Conservation (phyloP, 768 basidiomycete genomes). For the Amanita jacksonii region DNA sequence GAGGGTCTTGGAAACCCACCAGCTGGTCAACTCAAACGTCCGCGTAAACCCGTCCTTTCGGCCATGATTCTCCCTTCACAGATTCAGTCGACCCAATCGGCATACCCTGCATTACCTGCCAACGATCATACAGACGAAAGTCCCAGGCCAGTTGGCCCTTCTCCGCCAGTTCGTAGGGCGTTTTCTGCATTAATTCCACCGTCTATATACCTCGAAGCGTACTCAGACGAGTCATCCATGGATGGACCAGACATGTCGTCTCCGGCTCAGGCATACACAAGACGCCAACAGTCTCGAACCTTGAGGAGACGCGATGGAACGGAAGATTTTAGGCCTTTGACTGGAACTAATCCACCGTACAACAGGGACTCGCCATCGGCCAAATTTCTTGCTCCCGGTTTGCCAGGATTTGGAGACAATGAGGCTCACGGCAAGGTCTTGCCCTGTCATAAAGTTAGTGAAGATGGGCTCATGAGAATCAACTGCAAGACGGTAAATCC, state of each 20-base stretch:
- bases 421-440: conserved; percentile 90
- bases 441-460: conserved; percentile 87
- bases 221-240: conserved; percentile 50
- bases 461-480: conserved; percentile 94
- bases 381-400: conserved; percentile 46
- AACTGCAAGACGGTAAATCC: conserved; percentile 60
- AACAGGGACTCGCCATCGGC: conserved; percentile 49
- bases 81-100: conserved; percentile 25
- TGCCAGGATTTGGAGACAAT: conserved; percentile 87
- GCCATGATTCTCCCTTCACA: conserved; percentile 46
- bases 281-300: conserved; percentile 68
- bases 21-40: conserved; percentile 43
- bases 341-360: conserved; percentile 50
- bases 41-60: conserved; percentile 59
- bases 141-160: background rate
- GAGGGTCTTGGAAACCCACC: conserved; percentile 46
- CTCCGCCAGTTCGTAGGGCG: conserved; percentile 53
- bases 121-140: conserved; percentile 10
- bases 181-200: conserved; percentile 69
- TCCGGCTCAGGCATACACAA: conserved; percentile 73
- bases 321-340: conserved; percentile 68
- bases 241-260: conserved; percentile 67
- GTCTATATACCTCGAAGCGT: conserved; percentile 39
- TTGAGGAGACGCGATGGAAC: conserved; percentile 75
- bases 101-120: conserved; percentile 30